These are phyloP conservation scores for Phytophthora fragariae DNA, from an alignment of 352 stramenopile genomes.

Conservation along the genomic window DNA sequence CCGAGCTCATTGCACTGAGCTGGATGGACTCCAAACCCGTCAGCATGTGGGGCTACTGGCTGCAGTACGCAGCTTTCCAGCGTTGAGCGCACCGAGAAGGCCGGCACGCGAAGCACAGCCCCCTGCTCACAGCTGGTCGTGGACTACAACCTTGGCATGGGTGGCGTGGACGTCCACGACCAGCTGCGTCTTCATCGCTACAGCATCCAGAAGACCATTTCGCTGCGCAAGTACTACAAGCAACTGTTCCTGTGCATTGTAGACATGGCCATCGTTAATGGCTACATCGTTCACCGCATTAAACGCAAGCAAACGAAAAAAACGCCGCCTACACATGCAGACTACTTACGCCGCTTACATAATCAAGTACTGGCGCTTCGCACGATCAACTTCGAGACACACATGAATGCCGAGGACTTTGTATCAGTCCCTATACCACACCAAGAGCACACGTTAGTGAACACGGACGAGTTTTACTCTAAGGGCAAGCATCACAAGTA, in stretches of 20 bases:
- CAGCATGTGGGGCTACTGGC: constrained; percentile 25
- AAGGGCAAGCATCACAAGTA: constrained; percentile 1
- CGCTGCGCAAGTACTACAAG: background rate
- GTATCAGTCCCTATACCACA: background rate
- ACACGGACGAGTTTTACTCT: background rate
- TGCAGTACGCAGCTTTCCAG: constrained; percentile 13
- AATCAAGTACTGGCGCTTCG: background rate
- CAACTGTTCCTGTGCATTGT: background rate
- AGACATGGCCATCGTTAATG: background rate
- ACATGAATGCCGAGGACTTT: constrained; percentile 13
- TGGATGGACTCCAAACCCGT: constrained; percentile 27
- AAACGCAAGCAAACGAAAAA: constrained; percentile 5
- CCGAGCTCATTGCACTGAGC: constrained; percentile 9
- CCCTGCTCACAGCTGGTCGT: background rate
- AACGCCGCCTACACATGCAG: background rate
- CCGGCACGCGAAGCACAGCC: background rate
- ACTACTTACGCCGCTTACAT: constrained; percentile 12
- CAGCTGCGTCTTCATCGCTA: background rate
- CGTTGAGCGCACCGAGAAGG: constrained; percentile 8
- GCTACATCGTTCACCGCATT: constrained; percentile 18
- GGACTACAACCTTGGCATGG: background rate
- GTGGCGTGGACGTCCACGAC: background rate
- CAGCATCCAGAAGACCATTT: background rate
- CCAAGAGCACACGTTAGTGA: constrained; percentile 1
- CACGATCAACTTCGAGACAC: background rate